A percentile compares a stretch with the other conserved stretches of the same genome.
Conservation (phyloP, 768 basidiomycete genomes). For the Cyclocybe cylindracea region DNA sequence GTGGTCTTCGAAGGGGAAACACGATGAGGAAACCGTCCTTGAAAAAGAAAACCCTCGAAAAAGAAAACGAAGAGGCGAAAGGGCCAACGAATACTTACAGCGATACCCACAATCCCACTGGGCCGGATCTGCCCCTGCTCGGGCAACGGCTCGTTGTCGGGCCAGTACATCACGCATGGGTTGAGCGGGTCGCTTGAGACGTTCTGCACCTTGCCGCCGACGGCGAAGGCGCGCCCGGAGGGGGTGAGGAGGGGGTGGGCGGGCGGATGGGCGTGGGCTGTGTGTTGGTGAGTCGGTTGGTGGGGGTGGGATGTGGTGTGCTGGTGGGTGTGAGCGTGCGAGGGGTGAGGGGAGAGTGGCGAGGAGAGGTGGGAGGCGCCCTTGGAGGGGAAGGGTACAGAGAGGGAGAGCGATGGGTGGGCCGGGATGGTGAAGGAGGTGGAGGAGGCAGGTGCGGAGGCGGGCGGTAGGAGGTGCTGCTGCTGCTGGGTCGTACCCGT, state of each 20-base stretch:
- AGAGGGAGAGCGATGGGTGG: too few relatives aligned
- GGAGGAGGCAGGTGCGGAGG: constrained; percentile 8
- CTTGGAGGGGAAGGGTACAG: too few relatives aligned
- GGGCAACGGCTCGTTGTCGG: constrained; percentile 84
- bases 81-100: constrained; percentile 44
- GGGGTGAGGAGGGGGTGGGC: constrained; percentile 80
- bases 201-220: constrained; percentile 80
- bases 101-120: constrained; percentile 48
- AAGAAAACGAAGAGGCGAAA: background rate
- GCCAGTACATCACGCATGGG: constrained; percentile 89
- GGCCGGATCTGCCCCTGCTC: constrained; percentile 80
- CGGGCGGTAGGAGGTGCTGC: constrained; percentile 11
- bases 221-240: constrained; percentile 74
- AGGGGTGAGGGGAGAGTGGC: too few relatives aligned
- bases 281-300: constrained; percentile 5
- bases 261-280: constrained; percentile 25
- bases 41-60: background rate
- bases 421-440: background rate
- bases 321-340: too few relatives aligned
- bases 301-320: too few relatives aligned
- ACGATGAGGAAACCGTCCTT: constrained; percentile 6
- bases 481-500: constrained; percentile 13
- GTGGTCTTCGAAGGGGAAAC: constrained; percentile 1
- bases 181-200: constrained; percentile 68
- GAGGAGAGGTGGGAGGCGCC: too few relatives aligned